These are phyloP conservation scores for Mrakia gelida DNA, from an alignment of 768 basidiomycete species.

Conservation along the genomic window DNA sequence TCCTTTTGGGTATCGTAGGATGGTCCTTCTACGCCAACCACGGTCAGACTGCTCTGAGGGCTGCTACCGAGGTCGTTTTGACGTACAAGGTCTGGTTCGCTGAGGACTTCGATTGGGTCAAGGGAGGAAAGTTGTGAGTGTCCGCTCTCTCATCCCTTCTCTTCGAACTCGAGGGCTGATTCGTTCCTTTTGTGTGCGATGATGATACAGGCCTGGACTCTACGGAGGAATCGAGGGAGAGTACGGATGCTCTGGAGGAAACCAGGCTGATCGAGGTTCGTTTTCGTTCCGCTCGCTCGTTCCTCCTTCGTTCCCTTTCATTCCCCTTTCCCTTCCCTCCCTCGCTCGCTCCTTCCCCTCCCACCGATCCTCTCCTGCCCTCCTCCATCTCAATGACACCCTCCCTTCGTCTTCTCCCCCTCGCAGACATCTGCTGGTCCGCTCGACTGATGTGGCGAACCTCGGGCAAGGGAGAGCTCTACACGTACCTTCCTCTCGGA, in stretches of 20 bases:
- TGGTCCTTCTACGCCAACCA: conserved; percentile 29
- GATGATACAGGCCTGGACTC: conserved; percentile 55
- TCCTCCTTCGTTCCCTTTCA: too few relatives aligned
- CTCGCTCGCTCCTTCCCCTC: too few relatives aligned
- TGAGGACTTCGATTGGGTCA: conserved; percentile 66
- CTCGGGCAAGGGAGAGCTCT: conserved; percentile 59
- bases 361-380: background rate
- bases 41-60: background rate
- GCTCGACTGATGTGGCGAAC: conserved; percentile 71
- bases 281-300: background rate
- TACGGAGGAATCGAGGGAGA: conserved; percentile 48
- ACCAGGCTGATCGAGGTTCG: conserved; percentile 31
- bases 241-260: conserved; percentile 29
- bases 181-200: background rate
- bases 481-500: conserved; percentile 26
- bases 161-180: background rate
- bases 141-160: background rate
- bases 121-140: conserved; percentile 64
- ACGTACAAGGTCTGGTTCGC: conserved; percentile 44
- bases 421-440: conserved; percentile 55
- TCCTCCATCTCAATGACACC: background rate
- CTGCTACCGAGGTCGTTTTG: conserved; percentile 19
- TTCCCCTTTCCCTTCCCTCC: background rate
- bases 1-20: background rate
- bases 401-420: background rate